These are phyloP conservation scores for Chlorella ohadii DNA, from an alignment of 139 green algal genomes.

Conservation along the genomic window DNA sequence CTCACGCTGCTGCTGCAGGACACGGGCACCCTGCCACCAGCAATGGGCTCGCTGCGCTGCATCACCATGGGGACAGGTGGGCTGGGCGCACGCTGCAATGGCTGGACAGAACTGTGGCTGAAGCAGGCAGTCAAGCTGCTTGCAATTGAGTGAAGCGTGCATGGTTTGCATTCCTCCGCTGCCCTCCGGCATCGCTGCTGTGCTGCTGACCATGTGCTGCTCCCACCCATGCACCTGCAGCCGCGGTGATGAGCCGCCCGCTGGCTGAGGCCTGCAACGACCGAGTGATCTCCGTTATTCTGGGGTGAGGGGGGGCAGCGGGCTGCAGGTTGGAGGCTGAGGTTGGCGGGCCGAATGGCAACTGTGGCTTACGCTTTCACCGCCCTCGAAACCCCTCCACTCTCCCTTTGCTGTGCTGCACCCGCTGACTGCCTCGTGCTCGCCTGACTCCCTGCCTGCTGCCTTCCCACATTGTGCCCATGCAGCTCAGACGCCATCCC, in stretches of 20 bases:
- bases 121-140: not conserved
- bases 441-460: not conserved
- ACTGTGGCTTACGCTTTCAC: too few relatives aligned
- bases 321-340: not conserved
- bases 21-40: conserved; percentile 17
- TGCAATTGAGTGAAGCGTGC: too few relatives aligned
- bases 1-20: conserved; percentile 57
- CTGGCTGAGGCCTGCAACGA: conserved; percentile 43
- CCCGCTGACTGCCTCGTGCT: too few relatives aligned
- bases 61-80: conserved; percentile 51
- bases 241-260: conserved; percentile 54
- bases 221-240: not conserved
- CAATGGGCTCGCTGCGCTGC: conserved; percentile 44
- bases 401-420: too few relatives aligned
- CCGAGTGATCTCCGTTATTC: conserved; percentile 54
- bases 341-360: too few relatives aligned
- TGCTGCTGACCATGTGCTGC: too few relatives aligned
- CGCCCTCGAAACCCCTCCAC: too few relatives aligned
- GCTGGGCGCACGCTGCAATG: not conserved
- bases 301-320: conserved; percentile 37
- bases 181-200: too few relatives aligned
- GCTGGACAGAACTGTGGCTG: not conserved
- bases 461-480: not conserved
- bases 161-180: too few relatives aligned
- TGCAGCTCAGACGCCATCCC: conserved; percentile 26